Evolutionary conservation across 164 flowering plant species (phyloP), one percentile per base, ranked within the genome.

Genomic region (Houttuynia cordata): DNA sequence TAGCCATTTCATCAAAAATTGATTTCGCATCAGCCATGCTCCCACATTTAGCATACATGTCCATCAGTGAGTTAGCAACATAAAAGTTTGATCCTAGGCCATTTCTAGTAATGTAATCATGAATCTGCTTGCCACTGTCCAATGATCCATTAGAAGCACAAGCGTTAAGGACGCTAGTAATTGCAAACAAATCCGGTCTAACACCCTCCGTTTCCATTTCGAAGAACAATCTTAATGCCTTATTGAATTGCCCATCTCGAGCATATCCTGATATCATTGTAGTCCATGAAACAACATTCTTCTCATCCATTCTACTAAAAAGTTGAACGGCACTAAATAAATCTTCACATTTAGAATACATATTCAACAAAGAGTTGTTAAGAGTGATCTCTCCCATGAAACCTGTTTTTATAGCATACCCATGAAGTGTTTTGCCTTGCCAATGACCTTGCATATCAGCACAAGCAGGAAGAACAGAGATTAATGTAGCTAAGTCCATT

Each of bases 1-100:
- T 55, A 8, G 15, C 61, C 78, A 80, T 75, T 51, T 64, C 22
- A 56, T 69, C 57, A 61, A 86, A 86, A 57, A 86, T 73, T 18
- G 24, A 57, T 25, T 57, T 57, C 30, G 88, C 92, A 56, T 79
- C 83, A 55, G 37, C 72, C 85, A 83, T 79, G 78, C 85, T 76
- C 57, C 85, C 87, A 65, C 88, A 86, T 75, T 86, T 86, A 13
- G 85, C 85, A 65, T 79, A 83, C 92, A 86, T 80, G 62, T 83
- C 88, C 70, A 82, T 80, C 7, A 86, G 79, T 59, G 87, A 75
- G 74, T 86, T 86, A 18, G 74, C 76, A 40, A 80, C 83, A 30
- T 64, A 68, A 57, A 79, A 60, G 67, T 65, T 70, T 7, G 67
- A 64, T 17, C 67, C 70, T 78, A 83, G 66, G 45, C 70, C 58